Conservation (phyloP, 768 basidiomycete genomes). For the Boletus rex-veris region DNA sequence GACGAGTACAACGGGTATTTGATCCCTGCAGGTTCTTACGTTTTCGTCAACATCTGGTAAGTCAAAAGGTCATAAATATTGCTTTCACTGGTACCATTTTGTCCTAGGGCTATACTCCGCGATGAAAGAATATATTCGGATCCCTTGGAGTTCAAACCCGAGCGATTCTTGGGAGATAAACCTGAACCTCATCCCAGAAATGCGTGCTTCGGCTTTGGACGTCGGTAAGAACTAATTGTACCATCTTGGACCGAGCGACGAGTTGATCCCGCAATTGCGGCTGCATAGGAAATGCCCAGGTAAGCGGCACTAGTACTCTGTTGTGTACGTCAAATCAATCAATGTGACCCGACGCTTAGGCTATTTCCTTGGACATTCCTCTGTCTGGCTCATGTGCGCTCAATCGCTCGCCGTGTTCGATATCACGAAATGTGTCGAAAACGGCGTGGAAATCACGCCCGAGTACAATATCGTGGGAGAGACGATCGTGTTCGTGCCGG, state of each 20-base stretch:
- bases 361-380: slow-evolving; percentile 23
- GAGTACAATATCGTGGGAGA: slow-evolving; percentile 34
- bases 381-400: slow-evolving; percentile 26
- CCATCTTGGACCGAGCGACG: neutral
- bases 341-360: slow-evolving; percentile 10
- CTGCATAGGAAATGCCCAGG: slow-evolving; percentile 12
- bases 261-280: neutral
- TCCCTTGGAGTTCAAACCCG: slow-evolving; percentile 21
- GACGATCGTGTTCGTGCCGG: slow-evolving; percentile 2
- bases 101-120: slow-evolving; percentile 15
- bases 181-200: slow-evolving; percentile 16
- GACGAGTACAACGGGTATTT: slow-evolving; percentile 21
- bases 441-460: slow-evolving; percentile 43
- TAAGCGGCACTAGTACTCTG: neutral
- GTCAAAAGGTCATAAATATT: neutral
- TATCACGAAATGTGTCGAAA: slow-evolving; percentile 38
- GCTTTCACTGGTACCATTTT: neutral
- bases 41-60: slow-evolving; percentile 20
- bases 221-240: slow-evolving; percentile 3
- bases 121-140: slow-evolving; percentile 15
- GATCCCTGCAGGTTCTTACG: slow-evolving; percentile 20
- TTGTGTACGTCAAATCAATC: no score
- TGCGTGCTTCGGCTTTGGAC: slow-evolving; percentile 17
- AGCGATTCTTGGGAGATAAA: slow-evolving; percentile 21
- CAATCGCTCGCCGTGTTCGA: slow-evolving; percentile 44